Base-by-base conservation (phyloP, 2,329 filamentous ascomycete species). In the Monilinia polystroma region DNA sequence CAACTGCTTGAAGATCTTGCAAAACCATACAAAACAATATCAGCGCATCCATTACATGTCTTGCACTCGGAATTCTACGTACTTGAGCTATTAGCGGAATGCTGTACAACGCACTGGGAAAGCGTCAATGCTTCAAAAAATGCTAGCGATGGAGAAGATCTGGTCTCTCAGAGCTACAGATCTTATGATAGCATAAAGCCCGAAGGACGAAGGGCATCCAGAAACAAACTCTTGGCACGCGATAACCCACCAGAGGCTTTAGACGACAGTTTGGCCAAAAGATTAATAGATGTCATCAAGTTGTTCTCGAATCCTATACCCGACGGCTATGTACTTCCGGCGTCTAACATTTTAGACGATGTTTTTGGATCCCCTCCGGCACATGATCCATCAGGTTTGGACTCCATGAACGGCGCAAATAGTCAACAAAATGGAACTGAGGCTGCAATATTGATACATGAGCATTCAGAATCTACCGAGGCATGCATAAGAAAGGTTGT, bases 41-140 rank as follows among this genome's bases (percentile, higher is more conserved):
- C 81, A 56, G 77, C 79, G 29, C 86, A 87, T 71, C 86, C 87
- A 2, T 78, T 81, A 49, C 85, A 88, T 73, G 81, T 90, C 63
- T 78, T 89, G 43, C 81, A 85, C 57, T 89, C 88, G 23, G 87
- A 90, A 75, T 79, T 87, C 58, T 90, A 87, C 72, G 79, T 89
- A n/a, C 77, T 90, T 60, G 82, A 84, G 58, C 79, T 90, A 53
- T 81, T 87, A 47, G 85, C 87, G 73, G 87, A 90, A 73, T 90
- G 87, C 74, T 90, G 86, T 71, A 81, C 83, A 62, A 82, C 83
- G 64, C 83, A 87, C 74, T 89, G 87, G 86, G 78, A 82, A 38
- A 77, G 79, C 51, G 74, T 82, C 54, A 78, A 80, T 38, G 41
- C 54, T 32, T 60, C 68, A 45, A 70, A 73, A 63, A 53, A 74